A percentile compares a stretch with the other conserved stretches of the same genome.
These are phyloP conservation scores for Clonostachys byssicola DNA, from an alignment of 2,329 filamentous ascomycete species.

Conservation along the genomic window DNA sequence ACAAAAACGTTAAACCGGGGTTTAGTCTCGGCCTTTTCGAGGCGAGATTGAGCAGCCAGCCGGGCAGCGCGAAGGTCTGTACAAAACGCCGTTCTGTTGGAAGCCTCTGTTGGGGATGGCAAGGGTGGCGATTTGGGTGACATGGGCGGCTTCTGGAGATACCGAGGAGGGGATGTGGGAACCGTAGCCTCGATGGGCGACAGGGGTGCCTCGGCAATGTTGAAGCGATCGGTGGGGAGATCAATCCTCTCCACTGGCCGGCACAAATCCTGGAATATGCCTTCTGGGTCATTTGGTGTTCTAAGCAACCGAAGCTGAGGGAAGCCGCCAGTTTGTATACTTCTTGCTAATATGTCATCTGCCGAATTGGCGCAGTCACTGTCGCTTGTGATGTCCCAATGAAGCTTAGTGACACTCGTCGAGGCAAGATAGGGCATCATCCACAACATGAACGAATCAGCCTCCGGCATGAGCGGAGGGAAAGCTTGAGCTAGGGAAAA, in stretches of 20 bases:
- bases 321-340: constrained; percentile 59
- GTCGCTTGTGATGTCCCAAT: constrained; percentile 61
- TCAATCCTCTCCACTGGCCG: constrained; percentile 53
- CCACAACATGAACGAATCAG: constrained; percentile 49
- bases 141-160: constrained; percentile 27
- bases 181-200: constrained; percentile 8
- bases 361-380: constrained; percentile 39
- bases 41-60: constrained; percentile 59
- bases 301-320: constrained; percentile 57
- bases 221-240: constrained; percentile 43
- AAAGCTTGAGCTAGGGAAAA: constrained; percentile 52
- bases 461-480: constrained; percentile 49
- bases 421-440: constrained; percentile 63
- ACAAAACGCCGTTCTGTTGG: constrained; percentile 17
- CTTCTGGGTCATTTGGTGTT: constrained; percentile 65
- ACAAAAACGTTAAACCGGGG: constrained; percentile 59
- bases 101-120: constrained; percentile 1
- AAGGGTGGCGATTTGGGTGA: constrained; percentile 20
- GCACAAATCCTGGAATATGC: constrained; percentile 65
- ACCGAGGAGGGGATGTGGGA: constrained; percentile 7
- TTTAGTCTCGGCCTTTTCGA: constrained; percentile 50
- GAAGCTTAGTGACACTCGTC: constrained; percentile 43
- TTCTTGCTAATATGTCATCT: constrained; percentile 59
- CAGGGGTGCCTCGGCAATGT: constrained; percentile 6
- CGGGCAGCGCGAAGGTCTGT: constrained; percentile 49